phyloP scores from a whole-genome alignment of 768 basidiomycete genomes.

The Lactifluus rugatus region DNA sequence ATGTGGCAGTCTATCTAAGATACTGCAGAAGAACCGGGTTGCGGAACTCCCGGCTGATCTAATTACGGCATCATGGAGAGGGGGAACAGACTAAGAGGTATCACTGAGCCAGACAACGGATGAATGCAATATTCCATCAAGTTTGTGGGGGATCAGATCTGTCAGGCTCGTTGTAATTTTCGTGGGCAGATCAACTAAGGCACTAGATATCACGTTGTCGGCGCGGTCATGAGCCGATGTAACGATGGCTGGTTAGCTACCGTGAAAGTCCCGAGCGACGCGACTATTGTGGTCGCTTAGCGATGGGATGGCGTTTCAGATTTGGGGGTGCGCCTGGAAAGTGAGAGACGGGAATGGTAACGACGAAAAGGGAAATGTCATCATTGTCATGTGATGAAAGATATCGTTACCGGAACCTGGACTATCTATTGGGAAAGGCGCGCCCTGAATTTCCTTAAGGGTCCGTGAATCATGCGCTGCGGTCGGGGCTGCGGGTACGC shows the following conservation, averaged over 20 bases:
- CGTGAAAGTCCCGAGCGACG: not conserved
- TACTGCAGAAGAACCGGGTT: not conserved
- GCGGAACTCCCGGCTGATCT: not conserved
- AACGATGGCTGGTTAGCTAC: not conserved
- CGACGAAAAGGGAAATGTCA: not conserved
- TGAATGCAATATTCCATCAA: not conserved
- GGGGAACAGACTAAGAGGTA: not conserved
- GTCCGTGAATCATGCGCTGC: not conserved
- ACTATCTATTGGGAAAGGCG: not conserved
- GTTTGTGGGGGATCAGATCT: not conserved
- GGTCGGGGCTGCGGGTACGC: not conserved
- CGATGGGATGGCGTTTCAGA: slow-evolving; percentile 10
- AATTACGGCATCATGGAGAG: not conserved
- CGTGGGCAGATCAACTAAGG: not conserved
- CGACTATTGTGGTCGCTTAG: slow-evolving; percentile 11
- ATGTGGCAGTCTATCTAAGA: not conserved
- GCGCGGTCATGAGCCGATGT: not conserved
- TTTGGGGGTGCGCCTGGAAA: not conserved
- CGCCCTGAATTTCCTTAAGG: not conserved
- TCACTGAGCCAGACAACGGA: not conserved
- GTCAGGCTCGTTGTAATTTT: not conserved
- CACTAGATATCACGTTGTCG: slow-evolving; percentile 8
- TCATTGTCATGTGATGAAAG: slow-evolving; percentile 12
- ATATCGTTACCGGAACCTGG: not conserved
- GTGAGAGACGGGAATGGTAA: not conserved